Base-by-base conservation (phyloP, 2,329 filamentous ascomycete genomes). In the Aspergillus sojae region DNA sequence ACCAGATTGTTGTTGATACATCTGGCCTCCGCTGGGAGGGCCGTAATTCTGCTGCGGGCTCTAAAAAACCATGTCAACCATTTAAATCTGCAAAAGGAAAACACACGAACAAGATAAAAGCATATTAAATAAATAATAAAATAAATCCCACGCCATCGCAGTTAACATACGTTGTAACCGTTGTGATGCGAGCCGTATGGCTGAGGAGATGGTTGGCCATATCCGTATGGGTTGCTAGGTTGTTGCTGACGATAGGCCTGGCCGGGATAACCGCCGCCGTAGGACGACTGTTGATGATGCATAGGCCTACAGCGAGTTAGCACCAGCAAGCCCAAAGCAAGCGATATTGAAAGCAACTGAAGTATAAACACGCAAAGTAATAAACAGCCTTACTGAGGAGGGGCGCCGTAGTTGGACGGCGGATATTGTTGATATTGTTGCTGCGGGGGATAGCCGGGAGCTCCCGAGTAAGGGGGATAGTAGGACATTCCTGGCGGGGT, bases 381-480 rank as follows among this genome's bases (percentile, higher is more conserved):
- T 34, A 41, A 39, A 43, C 39, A 58, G 26, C 36, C 77, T 72
- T 74, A 80, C 75, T 76, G 77, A 58, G 79, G 75, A 64, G 72
- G 77, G 61, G 77, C 74, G 58, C 75, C 76, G 65, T 80, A 80
- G 62, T 70, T 69, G 60, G 71, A 72, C 61, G 69, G 73, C 64
- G 73, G 71, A 65, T 73, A 71, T 64, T 58, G 53, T 64, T 58
- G 53, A 60, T 66, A 67, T 30, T 67, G 70, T 58, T 76, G 73
- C 68, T 75, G 78, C 60, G 83, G 86, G 82, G 84, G 82, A 70
- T 86, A 85, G 66, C 83, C 83, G 72, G 82, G 81, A 68, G 84
- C 81, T 60, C 83, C 83, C 74, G 82, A 79, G 72, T 88, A 88
- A 55, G 83, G 83, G 68, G 86, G 86, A 75, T 88, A 90, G 72